phyloP scores from a whole-genome alignment of 1,139 yeast species.

The Geotrichum reessii region DNA sequence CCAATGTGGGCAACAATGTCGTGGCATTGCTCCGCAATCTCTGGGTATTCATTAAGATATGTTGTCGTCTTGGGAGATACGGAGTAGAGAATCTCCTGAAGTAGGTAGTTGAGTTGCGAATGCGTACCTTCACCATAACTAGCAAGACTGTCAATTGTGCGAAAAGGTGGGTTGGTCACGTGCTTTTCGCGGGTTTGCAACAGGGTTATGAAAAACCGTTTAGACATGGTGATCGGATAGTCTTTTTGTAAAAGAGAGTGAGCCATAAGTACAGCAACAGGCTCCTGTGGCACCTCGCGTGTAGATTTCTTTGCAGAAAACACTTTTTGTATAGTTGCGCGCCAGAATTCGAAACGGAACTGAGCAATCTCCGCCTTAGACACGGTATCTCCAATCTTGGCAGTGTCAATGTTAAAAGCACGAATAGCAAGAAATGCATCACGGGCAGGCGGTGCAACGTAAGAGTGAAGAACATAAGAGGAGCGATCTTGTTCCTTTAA shows the following conservation, averaged over 20 bases:
- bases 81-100: slow-evolving; percentile 58
- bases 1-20: slow-evolving; percentile 80
- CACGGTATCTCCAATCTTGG: slow-evolving; percentile 51
- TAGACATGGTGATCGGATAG: slow-evolving; percentile 44
- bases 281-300: slow-evolving; percentile 47
- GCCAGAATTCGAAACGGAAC: slow-evolving; percentile 40
- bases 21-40: slow-evolving; percentile 38
- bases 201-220: slow-evolving; percentile 54
- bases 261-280: slow-evolving; percentile 50
- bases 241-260: slow-evolving; percentile 21
- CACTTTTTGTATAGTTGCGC: slow-evolving; percentile 33
- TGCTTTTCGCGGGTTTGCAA: slow-evolving; percentile 53
- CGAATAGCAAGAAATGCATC: slow-evolving; percentile 63
- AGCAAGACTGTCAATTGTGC: slow-evolving; percentile 54
- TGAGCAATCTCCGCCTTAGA: slow-evolving; percentile 36
- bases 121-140: slow-evolving; percentile 77
- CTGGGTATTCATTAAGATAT: slow-evolving; percentile 45
- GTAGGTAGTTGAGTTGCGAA: slow-evolving; percentile 66
- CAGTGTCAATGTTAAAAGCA: slow-evolving; percentile 64
- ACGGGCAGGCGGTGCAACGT: slow-evolving; percentile 61
- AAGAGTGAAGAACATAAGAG: slow-evolving; percentile 60
- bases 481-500: slow-evolving; percentile 48
- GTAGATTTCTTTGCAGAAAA: slow-evolving; percentile 24
- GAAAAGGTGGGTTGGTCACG: slow-evolving; percentile 45
- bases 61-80: slow-evolving; percentile 54